Percentiles rank a stretch among this genome's conserved stretches.
These are phyloP conservation scores for Fusarium bulbicola DNA, from an alignment of 2,329 filamentous ascomycete genomes.

Conservation along the genomic window DNA sequence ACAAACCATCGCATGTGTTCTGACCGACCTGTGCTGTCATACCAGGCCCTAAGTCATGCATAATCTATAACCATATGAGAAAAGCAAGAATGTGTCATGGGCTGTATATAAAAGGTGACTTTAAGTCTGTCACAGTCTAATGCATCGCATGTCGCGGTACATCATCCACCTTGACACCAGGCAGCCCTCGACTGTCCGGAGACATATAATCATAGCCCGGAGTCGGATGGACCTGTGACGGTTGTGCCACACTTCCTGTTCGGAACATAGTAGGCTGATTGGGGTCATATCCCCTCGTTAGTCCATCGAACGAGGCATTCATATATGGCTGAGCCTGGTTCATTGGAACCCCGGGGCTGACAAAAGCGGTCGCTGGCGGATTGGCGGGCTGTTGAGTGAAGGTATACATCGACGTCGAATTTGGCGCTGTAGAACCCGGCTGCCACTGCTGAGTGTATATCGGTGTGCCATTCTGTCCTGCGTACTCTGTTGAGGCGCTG, in stretches of 20 bases:
- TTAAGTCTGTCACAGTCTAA: conserved; percentile 6
- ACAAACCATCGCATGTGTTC: conserved; percentile 8
- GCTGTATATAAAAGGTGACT: neutral
- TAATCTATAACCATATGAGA: conserved; percentile 33
- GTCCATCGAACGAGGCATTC: conserved; percentile 47
- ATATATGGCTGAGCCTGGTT: conserved; percentile 48
- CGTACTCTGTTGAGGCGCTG: conserved; percentile 53
- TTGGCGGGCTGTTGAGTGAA: conserved; percentile 53
- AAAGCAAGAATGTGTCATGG: conserved; percentile 15
- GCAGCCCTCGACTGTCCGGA: conserved; percentile 46
- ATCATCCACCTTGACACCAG: conserved; percentile 45
- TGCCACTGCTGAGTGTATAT: conserved; percentile 59
- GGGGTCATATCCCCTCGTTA: conserved; percentile 48
- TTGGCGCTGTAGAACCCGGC: conserved; percentile 53
- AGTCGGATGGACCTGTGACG: conserved; percentile 42
- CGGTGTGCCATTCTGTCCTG: conserved; percentile 47
- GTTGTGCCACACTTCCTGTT: conserved; percentile 43
- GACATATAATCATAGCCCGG: conserved; percentile 49
- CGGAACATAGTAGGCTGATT: conserved; percentile 47
- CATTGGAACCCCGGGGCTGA: conserved; percentile 45
- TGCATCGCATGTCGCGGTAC: conserved; percentile 44
- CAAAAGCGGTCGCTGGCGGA: conserved; percentile 44
- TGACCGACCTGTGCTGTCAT: conserved; percentile 44
- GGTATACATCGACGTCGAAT: conserved; percentile 55
- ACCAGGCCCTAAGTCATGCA: conserved; percentile 40